Conservation (phyloP, 2,329 filamentous ascomycete species). For the Xylaria sp. region DNA sequence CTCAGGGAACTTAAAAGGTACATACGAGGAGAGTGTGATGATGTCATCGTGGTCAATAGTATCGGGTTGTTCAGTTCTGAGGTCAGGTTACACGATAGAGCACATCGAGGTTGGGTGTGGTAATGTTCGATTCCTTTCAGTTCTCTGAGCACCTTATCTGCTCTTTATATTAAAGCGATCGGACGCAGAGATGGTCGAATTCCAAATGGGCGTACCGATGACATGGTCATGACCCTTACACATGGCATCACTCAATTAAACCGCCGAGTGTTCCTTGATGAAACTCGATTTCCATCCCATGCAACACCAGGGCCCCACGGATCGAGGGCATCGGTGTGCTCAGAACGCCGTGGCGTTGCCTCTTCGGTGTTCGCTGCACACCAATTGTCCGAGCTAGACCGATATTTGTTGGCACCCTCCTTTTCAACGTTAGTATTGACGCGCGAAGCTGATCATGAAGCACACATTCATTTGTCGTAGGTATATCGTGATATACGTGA, state of each 20-base stretch:
- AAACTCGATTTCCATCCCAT: background rate
- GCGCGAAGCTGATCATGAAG: background rate
- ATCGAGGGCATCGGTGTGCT: background rate
- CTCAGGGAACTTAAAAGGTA: background rate
- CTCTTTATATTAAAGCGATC: background rate
- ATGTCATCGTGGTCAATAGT: slow-evolving; percentile 1
- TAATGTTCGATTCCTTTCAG: too few relatives aligned
- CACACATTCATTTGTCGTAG: background rate
- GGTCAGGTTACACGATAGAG: background rate
- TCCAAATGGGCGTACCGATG: background rate
- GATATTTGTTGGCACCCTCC: background rate
- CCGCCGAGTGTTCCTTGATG: background rate
- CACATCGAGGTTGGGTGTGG: background rate
- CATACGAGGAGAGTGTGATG: slow-evolving; percentile 21
- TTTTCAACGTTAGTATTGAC: background rate
- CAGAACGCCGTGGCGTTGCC: background rate
- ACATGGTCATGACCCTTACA: background rate
- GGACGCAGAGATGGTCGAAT: background rate
- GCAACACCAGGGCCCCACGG: background rate
- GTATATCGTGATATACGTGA: background rate
- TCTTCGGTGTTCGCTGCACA: slow-evolving; percentile 22
- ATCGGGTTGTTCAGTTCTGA: background rate
- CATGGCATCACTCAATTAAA: background rate
- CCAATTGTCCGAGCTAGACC: slow-evolving; percentile 16
- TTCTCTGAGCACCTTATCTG: background rate